phyloP scores from a whole-genome alignment of 2,329 filamentous ascomycete species.

The Parascedosporium putredinis region DNA sequence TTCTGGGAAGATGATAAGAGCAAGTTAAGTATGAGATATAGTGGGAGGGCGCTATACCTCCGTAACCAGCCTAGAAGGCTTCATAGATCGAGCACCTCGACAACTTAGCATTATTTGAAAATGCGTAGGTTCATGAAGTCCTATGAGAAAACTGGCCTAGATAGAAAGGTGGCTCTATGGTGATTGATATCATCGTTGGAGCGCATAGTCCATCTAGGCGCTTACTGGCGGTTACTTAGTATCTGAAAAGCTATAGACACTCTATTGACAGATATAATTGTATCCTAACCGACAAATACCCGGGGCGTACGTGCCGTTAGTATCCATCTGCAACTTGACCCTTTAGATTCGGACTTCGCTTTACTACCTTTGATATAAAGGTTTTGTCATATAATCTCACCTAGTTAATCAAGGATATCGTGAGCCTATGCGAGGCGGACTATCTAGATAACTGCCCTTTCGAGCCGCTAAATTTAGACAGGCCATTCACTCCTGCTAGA shows the following conservation, averaged over 20 bases:
- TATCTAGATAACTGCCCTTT: constrained; percentile 33
- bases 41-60: constrained; percentile 38
- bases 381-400: constrained; percentile 6
- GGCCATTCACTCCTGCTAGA: no score
- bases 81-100: constrained; percentile 31
- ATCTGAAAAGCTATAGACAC: constrained; percentile 39
- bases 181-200: constrained; percentile 44
- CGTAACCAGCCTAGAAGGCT: constrained; percentile 34
- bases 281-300: constrained; percentile 32
- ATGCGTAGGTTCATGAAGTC: constrained; percentile 36
- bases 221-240: constrained; percentile 44
- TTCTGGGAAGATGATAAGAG: constrained; percentile 21
- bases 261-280: constrained; percentile 46
- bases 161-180: constrained; percentile 44
- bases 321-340: constrained; percentile 37
- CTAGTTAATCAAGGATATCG: constrained; percentile 23
- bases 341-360: constrained; percentile 48
- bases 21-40: constrained; percentile 16
- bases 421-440: constrained; percentile 21
- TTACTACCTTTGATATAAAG: constrained; percentile 38
- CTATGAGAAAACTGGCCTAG: constrained; percentile 51
- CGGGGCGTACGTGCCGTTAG: constrained; percentile 51
- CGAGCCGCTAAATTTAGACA: constrained; percentile 9
- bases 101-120: constrained; percentile 33
- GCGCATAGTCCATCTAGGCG: constrained; percentile 38